Conservation (phyloP, 1,284 basidiomycete genomes). For the Athelia sp. region DNA sequence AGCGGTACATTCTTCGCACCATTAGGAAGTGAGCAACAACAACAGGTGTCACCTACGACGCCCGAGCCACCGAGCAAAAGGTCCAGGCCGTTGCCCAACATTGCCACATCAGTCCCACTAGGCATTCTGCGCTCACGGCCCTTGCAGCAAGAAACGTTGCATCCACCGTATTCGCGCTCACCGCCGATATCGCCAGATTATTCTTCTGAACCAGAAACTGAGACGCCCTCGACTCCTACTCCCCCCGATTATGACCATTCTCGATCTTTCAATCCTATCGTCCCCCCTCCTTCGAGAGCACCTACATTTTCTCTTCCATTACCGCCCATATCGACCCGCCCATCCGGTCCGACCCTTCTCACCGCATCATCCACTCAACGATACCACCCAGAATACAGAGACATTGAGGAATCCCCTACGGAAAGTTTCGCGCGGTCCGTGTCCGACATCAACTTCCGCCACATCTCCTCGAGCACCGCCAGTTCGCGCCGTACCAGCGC, state of each 20-base stretch:
- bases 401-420: not conserved
- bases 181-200: no score
- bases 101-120: no score
- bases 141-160: no score
- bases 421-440: not conserved
- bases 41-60: not conserved
- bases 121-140: no score
- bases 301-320: not conserved
- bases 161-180: no score
- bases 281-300: no score
- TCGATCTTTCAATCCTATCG: no score
- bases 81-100: no score
- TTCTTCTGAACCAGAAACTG: no score
- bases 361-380: not conserved
- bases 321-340: not conserved
- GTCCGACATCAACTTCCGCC: not conserved
- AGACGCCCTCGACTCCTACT: no score
- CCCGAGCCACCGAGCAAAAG: not conserved
- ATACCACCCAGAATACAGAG: not conserved
- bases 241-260: no score
- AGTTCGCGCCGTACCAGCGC: not conserved
- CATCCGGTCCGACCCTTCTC: not conserved
- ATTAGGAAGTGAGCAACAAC: not conserved
- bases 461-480: not conserved
- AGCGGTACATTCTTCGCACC: not conserved